Evolutionary conservation across 139 green algal genomes (phyloP), one percentile per base, ranked within the genome.

Genomic region (Coelastrella sp.): DNA sequence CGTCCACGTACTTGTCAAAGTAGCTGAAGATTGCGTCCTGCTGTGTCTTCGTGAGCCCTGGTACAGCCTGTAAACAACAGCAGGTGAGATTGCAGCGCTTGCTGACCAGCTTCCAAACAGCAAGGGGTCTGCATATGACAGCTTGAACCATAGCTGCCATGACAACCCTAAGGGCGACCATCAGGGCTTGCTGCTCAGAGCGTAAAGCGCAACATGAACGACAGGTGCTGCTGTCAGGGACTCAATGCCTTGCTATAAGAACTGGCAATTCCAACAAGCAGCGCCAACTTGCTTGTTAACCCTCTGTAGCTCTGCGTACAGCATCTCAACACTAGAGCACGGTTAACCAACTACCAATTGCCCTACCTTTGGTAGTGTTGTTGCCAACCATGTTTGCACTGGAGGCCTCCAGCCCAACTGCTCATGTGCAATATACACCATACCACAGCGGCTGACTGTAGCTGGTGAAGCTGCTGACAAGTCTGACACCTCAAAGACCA

Each of bases 401-500:
- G 95, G 91, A 4, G 97, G 96, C 87, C 96, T 94, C 97, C 97
- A 99, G 20, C 97, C 97, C 11, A 99, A 94, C 86, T 99, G 91
- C 17, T 95, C 93, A 5, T 88, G 88, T 76, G 98, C 98, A 58
- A 99, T 94, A 88, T 96, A 98, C 78, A 99, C 98, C 82, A 99
- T 97, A 66, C 97, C 97, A 76, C 97, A 97, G 60, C 97, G 95
- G 0, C 96, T 98, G 14, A 99, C 97, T 4, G 97, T 99, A 20
- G 97, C 97, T 57, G 97, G 97, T 10, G 96, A 98, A 92, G 95
- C 97, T 90, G 98, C 96, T 77, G 95, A 93, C 93, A 97, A 95
- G 92, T 97, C 92, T 54, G 93, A 90, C 73, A 95, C 92, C 91
- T 99, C 97, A 59, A 99, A 93, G 65, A 91, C 77, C 87, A 91